phyloP scores from a whole-genome alignment of 2,329 filamentous ascomycete genomes.

The Colletotrichum tabaci region DNA sequence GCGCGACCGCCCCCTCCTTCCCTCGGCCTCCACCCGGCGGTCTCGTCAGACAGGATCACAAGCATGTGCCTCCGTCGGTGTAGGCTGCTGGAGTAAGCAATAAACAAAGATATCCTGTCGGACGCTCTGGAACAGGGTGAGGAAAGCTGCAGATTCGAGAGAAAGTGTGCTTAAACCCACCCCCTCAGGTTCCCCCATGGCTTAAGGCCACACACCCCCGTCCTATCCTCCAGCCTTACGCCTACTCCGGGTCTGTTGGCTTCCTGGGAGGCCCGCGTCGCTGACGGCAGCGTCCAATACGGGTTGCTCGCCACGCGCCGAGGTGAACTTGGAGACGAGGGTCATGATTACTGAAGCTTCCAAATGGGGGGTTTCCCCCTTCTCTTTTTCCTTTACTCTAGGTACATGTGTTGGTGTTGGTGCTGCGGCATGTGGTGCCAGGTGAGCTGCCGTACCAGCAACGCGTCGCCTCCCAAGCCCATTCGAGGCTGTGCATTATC shows the following conservation, averaged over 20 bases:
- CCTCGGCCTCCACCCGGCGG: slow-evolving; percentile 6
- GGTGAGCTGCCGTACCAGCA: slow-evolving; percentile 11
- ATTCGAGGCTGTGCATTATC: slow-evolving; percentile 36
- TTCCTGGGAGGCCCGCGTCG: slow-evolving; percentile 3
- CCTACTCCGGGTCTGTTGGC: slow-evolving; percentile 18
- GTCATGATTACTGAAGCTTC: background rate
- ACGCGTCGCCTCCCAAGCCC: background rate
- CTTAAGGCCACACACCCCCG: slow-evolving; percentile 9
- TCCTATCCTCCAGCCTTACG: slow-evolving; percentile 31
- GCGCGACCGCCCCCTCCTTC: slow-evolving; percentile 1
- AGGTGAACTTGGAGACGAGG: background rate
- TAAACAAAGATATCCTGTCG: slow-evolving; percentile 16
- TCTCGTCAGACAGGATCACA: slow-evolving; percentile 31
- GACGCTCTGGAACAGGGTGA: background rate
- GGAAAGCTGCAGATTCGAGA: slow-evolving; percentile 12
- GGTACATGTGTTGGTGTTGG: background rate
- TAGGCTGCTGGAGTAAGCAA: background rate
- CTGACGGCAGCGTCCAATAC: slow-evolving; percentile 15
- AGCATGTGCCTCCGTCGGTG: slow-evolving; percentile 21
- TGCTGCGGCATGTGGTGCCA: slow-evolving; percentile 27
- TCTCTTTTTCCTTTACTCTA: too few species aligned
- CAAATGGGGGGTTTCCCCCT: background rate
- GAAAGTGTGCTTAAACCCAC: slow-evolving; percentile 22
- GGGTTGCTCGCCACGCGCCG: slow-evolving; percentile 9
- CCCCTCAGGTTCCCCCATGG: slow-evolving; percentile 27